A percentile compares a stretch with the other conserved stretches of the same genome.
Evolutionary conservation across 2,329 filamentous ascomycete species (phyloP).

Genomic region (Aspergillus aculeatinus): DNA sequence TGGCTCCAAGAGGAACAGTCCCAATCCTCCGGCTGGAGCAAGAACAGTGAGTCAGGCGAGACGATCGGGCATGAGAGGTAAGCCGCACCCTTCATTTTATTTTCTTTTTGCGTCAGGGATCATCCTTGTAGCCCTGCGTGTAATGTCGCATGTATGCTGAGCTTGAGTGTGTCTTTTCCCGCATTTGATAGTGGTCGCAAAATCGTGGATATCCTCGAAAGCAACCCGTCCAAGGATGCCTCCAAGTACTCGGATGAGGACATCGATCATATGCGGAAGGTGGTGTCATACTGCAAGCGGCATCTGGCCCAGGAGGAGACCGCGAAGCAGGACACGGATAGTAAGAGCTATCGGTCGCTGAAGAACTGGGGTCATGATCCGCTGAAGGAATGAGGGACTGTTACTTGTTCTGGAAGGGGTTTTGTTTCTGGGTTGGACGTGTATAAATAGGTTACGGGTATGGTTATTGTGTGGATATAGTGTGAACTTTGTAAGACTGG

Average conservation of each 20-base stretch:
- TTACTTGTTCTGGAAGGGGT: neutral
- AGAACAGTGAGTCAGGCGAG: conserved; percentile 59
- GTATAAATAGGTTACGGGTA: neutral
- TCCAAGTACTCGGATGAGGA: conserved; percentile 58
- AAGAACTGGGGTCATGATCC: conserved; percentile 64
- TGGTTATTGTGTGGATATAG: neutral
- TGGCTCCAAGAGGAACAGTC: conserved; percentile 64
- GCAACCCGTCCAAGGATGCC: conserved; percentile 59
- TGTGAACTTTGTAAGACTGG: no score
- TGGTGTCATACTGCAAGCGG: conserved; percentile 65
- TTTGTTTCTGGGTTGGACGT: neutral
- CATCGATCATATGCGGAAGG: conserved; percentile 61
- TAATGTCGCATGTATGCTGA: neutral
- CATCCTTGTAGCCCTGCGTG: neutral
- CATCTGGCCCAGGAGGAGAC: conserved; percentile 65
- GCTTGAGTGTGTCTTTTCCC: neutral
- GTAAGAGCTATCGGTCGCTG: conserved; percentile 57
- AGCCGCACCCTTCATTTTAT: no score
- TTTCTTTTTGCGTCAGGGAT: neutral
- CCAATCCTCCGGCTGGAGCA: conserved; percentile 59
- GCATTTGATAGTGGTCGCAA: conserved; percentile 53
- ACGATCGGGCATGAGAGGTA: conserved; percentile 62
- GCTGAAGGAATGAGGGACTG: conserved; percentile 38
- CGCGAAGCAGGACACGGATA: conserved; percentile 56
- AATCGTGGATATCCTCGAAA: conserved; percentile 62